These are phyloP conservation scores for Venturia oleaginea DNA, from an alignment of 2,329 filamentous ascomycete species.

Conservation along the genomic window DNA sequence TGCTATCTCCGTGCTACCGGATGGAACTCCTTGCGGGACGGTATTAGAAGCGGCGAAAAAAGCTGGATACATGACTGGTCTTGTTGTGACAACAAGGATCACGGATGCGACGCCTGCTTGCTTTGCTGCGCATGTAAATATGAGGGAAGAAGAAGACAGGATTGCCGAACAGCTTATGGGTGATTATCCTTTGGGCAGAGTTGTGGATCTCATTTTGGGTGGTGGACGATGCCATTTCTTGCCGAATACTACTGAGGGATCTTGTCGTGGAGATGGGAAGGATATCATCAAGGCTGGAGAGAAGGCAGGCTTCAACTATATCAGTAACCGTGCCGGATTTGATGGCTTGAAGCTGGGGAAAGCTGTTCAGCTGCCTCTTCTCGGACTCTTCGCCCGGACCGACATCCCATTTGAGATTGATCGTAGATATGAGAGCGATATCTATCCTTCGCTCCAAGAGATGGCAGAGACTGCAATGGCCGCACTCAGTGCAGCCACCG, in stretches of 20 bases:
- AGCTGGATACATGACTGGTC: conserved; percentile 81
- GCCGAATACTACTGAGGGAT: conserved; percentile 68
- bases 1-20: conserved; percentile 81
- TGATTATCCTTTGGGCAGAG: conserved; percentile 72
- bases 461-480: conserved; percentile 79
- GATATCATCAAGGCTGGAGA: conserved; percentile 67
- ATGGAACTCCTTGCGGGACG: conserved; percentile 80
- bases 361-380: conserved; percentile 63
- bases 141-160: conserved; percentile 71
- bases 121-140: conserved; percentile 81
- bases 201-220: conserved; percentile 87
- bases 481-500: conserved; percentile 71
- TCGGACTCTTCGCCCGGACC: conserved; percentile 72
- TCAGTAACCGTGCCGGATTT: conserved; percentile 63
- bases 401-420: conserved; percentile 95
- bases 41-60: conserved; percentile 88
- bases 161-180: conserved; percentile 92
- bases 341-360: conserved; percentile 61
- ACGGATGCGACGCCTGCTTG: conserved; percentile 95
- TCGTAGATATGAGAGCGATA: conserved; percentile 64
- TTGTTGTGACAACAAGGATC: conserved; percentile 90
- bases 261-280: conserved; percentile 71
- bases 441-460: conserved; percentile 83
- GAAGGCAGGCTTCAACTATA: conserved; percentile 72
- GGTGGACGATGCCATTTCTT: conserved; percentile 91